These are phyloP conservation scores for Stagonosporopsis vannaccii DNA, from an alignment of 2,329 filamentous ascomycete species.

Conservation along the genomic window DNA sequence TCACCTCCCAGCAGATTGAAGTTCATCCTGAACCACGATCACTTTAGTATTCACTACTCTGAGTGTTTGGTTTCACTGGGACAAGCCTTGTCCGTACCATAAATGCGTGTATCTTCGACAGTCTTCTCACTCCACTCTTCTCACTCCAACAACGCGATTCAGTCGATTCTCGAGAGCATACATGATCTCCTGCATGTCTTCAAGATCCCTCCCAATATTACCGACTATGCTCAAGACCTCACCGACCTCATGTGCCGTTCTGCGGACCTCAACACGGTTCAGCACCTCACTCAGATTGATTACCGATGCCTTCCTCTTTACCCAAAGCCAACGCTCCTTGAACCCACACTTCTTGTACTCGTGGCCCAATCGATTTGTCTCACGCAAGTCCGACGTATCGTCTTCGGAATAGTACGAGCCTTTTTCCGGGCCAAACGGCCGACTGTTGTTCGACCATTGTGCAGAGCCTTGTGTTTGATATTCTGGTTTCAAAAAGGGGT, in stretches of 20 bases:
- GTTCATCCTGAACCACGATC: too few species aligned
- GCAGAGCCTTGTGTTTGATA: too few species aligned
- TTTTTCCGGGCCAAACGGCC: conserved; percentile 16
- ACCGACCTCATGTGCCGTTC: conserved; percentile 44
- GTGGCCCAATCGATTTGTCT: conserved; percentile 34
- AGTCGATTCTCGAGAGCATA: conserved; percentile 27
- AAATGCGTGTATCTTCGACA: neutral
- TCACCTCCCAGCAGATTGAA: too few species aligned
- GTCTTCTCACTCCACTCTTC: conserved; percentile 26
- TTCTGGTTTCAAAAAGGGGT: conserved; percentile 49
- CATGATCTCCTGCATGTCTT: conserved; percentile 24
- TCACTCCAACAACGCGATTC: conserved; percentile 32
- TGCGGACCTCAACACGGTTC: conserved; percentile 48
- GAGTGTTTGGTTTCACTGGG: neutral
- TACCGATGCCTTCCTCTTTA: conserved; percentile 47
- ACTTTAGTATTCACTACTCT: too few species aligned
- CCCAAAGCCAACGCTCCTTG: conserved; percentile 47
- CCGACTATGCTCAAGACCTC: conserved; percentile 28
- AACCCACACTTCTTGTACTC: conserved; percentile 48
- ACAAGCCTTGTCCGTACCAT: neutral
- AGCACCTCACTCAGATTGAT: conserved; percentile 46
- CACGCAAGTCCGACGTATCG: conserved; percentile 23
- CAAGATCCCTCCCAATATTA: conserved; percentile 30
- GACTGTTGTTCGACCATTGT: conserved; percentile 22
- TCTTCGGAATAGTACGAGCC: conserved; percentile 29